Conservation (phyloP, 2,329 filamentous ascomycete species). For the Claviceps maximensis region DNA sequence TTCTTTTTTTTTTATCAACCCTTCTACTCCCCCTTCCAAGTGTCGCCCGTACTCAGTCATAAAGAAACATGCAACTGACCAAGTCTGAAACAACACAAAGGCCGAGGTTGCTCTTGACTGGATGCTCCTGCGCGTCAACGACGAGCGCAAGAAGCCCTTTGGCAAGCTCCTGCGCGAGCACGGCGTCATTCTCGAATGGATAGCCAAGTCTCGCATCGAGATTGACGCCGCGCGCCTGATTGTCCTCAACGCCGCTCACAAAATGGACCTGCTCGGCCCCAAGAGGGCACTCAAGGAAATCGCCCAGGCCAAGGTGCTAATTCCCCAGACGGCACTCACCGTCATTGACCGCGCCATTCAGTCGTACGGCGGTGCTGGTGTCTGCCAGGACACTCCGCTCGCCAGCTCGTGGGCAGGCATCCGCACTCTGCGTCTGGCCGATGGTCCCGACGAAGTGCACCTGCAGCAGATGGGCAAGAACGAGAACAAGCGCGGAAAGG, state of each 20-base stretch:
- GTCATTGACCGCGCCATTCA: conserved; percentile 94
- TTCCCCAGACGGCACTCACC: conserved; percentile 66
- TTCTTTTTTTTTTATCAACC: background rate
- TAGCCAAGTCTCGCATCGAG: conserved; percentile 82
- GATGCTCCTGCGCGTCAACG: conserved; percentile 90
- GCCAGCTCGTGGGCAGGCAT: conserved; percentile 71
- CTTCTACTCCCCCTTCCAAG: too few relatives aligned
- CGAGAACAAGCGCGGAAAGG: conserved; percentile 58
- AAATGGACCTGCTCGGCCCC: conserved; percentile 80
- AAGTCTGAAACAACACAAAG: conserved; percentile 20
- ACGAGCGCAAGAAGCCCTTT: conserved; percentile 81
- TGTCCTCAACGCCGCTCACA: conserved; percentile 87
- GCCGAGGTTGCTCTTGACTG: conserved; percentile 86
- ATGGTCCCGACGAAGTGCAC: conserved; percentile 95
- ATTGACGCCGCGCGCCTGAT: conserved; percentile 84
- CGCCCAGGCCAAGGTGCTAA: conserved; percentile 85
- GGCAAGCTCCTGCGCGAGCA: conserved; percentile 78
- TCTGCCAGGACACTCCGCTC: conserved; percentile 88
- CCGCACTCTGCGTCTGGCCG: conserved; percentile 71
- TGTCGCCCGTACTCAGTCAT: too few relatives aligned
- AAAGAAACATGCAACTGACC: background rate
- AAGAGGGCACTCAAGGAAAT: conserved; percentile 90
- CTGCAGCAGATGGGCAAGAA: conserved; percentile 67
- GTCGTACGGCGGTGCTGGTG: conserved; percentile 78
- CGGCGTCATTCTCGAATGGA: conserved; percentile 89